A percentile compares a stretch with the other conserved stretches of the same genome.
Evolutionary conservation across 1,139 yeast species (phyloP).

Genomic region (Casaregolazyma suthepensis): DNA sequence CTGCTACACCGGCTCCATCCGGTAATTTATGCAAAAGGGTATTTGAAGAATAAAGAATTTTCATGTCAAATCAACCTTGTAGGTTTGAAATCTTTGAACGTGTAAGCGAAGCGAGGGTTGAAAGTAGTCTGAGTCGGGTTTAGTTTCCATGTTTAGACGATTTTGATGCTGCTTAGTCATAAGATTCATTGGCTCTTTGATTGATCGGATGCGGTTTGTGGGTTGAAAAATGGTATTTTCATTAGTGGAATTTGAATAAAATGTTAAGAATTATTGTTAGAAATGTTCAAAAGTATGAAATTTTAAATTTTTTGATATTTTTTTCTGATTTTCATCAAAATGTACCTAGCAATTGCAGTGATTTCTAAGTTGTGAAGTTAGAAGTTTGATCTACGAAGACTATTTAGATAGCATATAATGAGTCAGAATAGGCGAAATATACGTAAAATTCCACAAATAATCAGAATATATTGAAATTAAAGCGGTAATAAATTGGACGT

Average conservation of each 20-base stretch:
- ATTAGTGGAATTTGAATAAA: neutral
- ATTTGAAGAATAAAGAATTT: constrained; percentile 19
- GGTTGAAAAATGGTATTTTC: neutral
- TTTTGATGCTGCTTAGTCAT: neutral
- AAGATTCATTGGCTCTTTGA: neutral
- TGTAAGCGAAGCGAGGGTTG: neutral
- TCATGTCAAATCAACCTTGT: constrained; percentile 4
- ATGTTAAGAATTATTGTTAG: neutral
- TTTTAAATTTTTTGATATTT: neutral
- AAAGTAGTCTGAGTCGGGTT: neutral
- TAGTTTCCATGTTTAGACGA: neutral
- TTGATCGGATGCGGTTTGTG: neutral
- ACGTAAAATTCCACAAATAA: neutral
- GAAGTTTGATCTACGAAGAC: neutral
- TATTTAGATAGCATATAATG: neutral
- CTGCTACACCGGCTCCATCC: constrained; percentile 11
- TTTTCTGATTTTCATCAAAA: neutral
- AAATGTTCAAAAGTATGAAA: neutral
- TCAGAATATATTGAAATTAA: neutral
- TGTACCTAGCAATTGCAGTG: neutral
- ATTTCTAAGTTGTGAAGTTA: neutral
- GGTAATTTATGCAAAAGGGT: constrained; percentile 17
- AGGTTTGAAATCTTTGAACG: neutral
- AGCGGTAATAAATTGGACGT: neutral
- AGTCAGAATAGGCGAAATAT: neutral